Percentiles rank a stretch among this genome's conserved stretches.
phyloP scores from a whole-genome alignment of 768 basidiomycete genomes.

The Piloderma croceum region DNA sequence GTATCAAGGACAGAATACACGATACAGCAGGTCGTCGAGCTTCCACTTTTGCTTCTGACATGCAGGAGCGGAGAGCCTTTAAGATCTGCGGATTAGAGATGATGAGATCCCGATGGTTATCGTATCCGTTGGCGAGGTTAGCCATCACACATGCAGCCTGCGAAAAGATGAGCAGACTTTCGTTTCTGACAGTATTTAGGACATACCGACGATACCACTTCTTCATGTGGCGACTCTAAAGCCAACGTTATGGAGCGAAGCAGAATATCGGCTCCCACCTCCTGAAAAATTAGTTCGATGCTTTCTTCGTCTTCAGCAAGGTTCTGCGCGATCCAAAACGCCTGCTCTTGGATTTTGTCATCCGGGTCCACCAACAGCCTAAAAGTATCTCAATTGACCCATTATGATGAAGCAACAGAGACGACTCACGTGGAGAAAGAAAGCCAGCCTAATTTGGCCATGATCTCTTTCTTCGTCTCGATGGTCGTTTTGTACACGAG shows the following conservation, averaged over 20 bases:
- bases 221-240: constrained; percentile 47
- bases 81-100: constrained; percentile 49
- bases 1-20: constrained; percentile 54
- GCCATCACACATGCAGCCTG: constrained; percentile 59
- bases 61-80: constrained; percentile 45
- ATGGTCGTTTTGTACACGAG: constrained; percentile 57
- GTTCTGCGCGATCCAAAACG: constrained; percentile 60
- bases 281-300: constrained; percentile 53
- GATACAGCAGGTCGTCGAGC: constrained; percentile 56
- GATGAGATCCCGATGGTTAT: constrained; percentile 46
- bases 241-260: constrained; percentile 42
- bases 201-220: constrained; percentile 48
- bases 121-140: constrained; percentile 60
- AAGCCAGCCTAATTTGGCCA: constrained; percentile 64
- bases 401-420: background rate
- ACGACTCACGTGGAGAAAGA: constrained; percentile 48
- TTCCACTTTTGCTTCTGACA: constrained; percentile 54
- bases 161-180: background rate
- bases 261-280: constrained; percentile 43
- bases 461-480: constrained; percentile 60
- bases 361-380: constrained; percentile 56
- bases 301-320: constrained; percentile 61
- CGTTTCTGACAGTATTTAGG: background rate
- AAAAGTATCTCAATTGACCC: constrained; percentile 2
- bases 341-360: constrained; percentile 62